Base-by-base conservation (phyloP, 257 asterid species). In the Sherardia arvensis region DNA sequence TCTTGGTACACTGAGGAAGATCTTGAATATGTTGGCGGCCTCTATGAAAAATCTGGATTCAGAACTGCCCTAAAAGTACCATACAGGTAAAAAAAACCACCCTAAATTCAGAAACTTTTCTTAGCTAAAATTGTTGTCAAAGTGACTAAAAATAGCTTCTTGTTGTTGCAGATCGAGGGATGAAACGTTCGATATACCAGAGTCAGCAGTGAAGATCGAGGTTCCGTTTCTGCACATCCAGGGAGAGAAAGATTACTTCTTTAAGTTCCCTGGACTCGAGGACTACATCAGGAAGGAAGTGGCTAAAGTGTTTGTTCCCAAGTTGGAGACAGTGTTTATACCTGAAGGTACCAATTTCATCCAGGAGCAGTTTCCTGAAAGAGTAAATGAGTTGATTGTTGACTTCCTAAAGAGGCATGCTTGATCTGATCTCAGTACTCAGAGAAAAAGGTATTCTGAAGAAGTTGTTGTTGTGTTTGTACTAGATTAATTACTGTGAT, bases 1-100 rank as follows among this genome's bases (percentile, higher is more conserved):
- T 11, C 78, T 68, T 83, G 86, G 84, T 77, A 76, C 67, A 69
- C 65, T 0, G 79, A 80, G 68, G 72, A 78, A 43, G 89, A 83
- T 72, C 81, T 83, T 66, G 73, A 64, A 33, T 56, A 33, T 29
- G 80, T 80, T 45, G 83, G 70, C 48, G 67, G 71, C 4, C 68
- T 72, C 18, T 80, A 80, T 29, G 78, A 69, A 53, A 80, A 78
- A 56, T 83, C 82, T 9, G 82, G 86, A 56, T 83, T 80, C 29
- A 69, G 48, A 43, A 80, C 79, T 61, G 84, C 85, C 4, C 67
- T 79, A 59, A 74, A 75, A 69, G 75, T 83, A 53, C 85, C 88
- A 49, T 80, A 83, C 43, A 83, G 88, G 85, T 79, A 79, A 58
- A 43, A 43, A 79, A 58, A 43, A 43, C 20, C 17, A 5, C 47